Conservation (phyloP, 176 grass and related monocot genomes). For the Pontederia paniculata region DNA sequence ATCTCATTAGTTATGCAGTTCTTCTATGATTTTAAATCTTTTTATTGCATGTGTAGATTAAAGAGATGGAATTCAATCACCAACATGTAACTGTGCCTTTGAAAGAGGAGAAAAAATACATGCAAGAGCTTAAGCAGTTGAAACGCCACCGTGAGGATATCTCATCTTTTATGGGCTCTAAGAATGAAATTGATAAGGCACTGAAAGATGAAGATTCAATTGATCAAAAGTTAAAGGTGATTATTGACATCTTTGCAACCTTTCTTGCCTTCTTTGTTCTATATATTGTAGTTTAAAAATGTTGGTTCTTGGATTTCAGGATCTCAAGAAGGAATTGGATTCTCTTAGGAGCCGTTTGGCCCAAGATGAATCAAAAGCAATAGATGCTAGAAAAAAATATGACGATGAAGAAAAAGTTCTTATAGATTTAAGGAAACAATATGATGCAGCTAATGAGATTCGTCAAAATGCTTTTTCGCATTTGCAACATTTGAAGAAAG, state of each 20-base stretch:
- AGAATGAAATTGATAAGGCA: conserved; percentile 63
- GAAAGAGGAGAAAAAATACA: conserved; percentile 63
- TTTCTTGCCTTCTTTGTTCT: conserved; percentile 9
- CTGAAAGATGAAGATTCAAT: conserved; percentile 71
- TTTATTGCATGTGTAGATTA: conserved; percentile 43
- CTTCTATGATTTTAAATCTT: conserved; percentile 1
- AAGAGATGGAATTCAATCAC: conserved; percentile 48
- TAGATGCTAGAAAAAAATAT: conserved; percentile 38
- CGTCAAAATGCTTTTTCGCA: conserved; percentile 58
- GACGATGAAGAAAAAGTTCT: conserved; percentile 35
- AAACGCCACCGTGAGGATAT: conserved; percentile 64
- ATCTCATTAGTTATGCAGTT: conserved; percentile 5
- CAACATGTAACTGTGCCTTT: conserved; percentile 74
- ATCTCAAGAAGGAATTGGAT: conserved; percentile 76
- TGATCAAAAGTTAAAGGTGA: conserved; percentile 69
- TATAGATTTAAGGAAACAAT: conserved; percentile 45
- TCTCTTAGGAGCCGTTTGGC: conserved; percentile 46
- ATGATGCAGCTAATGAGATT: conserved; percentile 44
- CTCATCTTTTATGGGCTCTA: conserved; percentile 44
- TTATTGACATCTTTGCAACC: neutral
- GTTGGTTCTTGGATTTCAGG: conserved; percentile 32
- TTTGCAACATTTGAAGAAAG: conserved; percentile 46
- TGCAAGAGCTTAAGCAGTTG: conserved; percentile 86
- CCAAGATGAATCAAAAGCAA: conserved; percentile 50
- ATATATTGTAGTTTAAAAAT: conserved; percentile 16